Conservation (phyloP, 768 basidiomycete species). For the Polyporus arcularius region DNA sequence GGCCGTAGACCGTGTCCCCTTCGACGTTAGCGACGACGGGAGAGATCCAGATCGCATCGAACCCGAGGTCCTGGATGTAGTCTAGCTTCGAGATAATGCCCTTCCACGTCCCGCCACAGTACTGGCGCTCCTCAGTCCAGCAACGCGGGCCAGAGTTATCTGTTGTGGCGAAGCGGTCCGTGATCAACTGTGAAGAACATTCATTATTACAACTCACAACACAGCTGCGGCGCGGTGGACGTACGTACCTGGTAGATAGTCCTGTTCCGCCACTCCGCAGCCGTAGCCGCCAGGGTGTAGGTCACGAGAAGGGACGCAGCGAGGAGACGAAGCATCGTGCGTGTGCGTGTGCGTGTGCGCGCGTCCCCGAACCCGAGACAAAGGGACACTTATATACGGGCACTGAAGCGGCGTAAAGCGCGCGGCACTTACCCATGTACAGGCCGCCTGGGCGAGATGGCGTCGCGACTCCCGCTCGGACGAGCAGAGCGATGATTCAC, state of each 20-base stretch:
- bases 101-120: slow-evolving; percentile 61
- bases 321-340: slow-evolving; percentile 4
- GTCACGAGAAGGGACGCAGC: slow-evolving; percentile 16
- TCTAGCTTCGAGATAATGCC: slow-evolving; percentile 56
- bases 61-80: slow-evolving; percentile 65
- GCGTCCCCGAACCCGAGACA: too few species aligned
- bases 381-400: too few species aligned
- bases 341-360: too few species aligned
- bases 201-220: too few species aligned
- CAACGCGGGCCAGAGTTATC: slow-evolving; percentile 42
- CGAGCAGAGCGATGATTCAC: too few species aligned
- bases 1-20: slow-evolving; percentile 48
- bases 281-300: slow-evolving; percentile 39
- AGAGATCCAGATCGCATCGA: slow-evolving; percentile 61
- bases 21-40: slow-evolving; percentile 54
- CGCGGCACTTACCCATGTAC: too few species aligned
- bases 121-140: slow-evolving; percentile 46
- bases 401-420: too few species aligned
- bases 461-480: too few species aligned
- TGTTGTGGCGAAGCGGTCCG: slow-evolving; percentile 60
- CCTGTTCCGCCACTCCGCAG: slow-evolving; percentile 52
- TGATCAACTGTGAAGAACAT: slow-evolving; percentile 40
- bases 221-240: too few species aligned
- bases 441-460: too few species aligned
- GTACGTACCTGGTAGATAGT: slow-evolving; percentile 55